A percentile compares a stretch with the other conserved stretches of the same genome.
These are phyloP conservation scores for Xerocomus brunneocitrinus DNA, from an alignment of 768 basidiomycete species.

Conservation along the genomic window DNA sequence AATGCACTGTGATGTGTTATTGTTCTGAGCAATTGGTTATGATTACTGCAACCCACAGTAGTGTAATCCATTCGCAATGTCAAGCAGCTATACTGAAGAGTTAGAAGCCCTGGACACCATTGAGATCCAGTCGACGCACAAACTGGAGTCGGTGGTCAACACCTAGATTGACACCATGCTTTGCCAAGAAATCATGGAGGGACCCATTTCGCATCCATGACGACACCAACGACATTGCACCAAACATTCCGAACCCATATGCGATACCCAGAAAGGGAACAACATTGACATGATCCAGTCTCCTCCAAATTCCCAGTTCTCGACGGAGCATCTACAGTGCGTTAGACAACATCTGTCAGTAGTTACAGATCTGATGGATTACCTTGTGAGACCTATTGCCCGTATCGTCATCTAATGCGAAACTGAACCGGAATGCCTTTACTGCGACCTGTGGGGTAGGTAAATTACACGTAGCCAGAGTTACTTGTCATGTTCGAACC, in stretches of 20 bases:
- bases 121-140: conserved; percentile 4
- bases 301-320: conserved; percentile 29
- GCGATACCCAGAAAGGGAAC: conserved; percentile 27
- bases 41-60: conserved; percentile 4
- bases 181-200: conserved; percentile 17
- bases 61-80: conserved; percentile 12
- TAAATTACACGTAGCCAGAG: not conserved
- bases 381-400: not conserved
- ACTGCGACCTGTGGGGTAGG: conserved; percentile 16
- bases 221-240: conserved; percentile 25
- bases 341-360: not conserved
- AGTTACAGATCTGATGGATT: rapidly evolving
- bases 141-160: conserved; percentile 7
- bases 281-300: conserved; percentile 22
- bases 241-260: conserved; percentile 23
- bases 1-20: conserved; percentile 9
- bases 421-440: conserved; percentile 18
- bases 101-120: conserved; percentile 11
- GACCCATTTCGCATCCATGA: conserved; percentile 29
- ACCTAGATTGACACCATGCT: not conserved
- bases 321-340: conserved; percentile 19
- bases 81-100: conserved; percentile 7
- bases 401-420: not conserved
- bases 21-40: not conserved
- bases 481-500: not conserved